phyloP scores from a whole-genome alignment of 139 green algal genomes.

The Coelastrella sp. region DNA sequence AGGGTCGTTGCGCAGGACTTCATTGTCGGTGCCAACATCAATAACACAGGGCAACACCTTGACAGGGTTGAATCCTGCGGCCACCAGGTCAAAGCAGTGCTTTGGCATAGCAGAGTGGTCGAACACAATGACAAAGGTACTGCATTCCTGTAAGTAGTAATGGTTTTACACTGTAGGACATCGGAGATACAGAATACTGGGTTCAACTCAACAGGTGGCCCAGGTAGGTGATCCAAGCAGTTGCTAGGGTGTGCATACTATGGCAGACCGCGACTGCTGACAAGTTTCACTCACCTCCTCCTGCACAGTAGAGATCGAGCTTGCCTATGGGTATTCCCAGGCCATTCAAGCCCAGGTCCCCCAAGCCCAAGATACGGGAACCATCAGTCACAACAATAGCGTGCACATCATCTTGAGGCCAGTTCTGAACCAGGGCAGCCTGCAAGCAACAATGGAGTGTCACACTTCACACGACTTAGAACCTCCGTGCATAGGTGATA shows the following conservation, averaged over 20 bases:
- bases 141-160: too few relatives aligned
- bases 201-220: too few relatives aligned
- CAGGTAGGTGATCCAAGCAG: too few relatives aligned
- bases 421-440: constrained; percentile 90
- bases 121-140: too few relatives aligned
- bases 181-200: too few relatives aligned
- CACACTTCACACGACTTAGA: too few relatives aligned
- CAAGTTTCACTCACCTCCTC: constrained; percentile 61
- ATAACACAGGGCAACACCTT: constrained; percentile 90
- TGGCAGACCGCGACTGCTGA: too few relatives aligned
- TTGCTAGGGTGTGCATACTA: too few relatives aligned
- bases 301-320: constrained; percentile 95
- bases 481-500: too few relatives aligned
- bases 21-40: constrained; percentile 88
- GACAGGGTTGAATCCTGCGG: constrained; percentile 83
- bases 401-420: constrained; percentile 67
- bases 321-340: constrained; percentile 74
- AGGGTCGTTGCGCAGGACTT: constrained; percentile 79
- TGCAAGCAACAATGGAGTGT: constrained; percentile 47
- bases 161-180: too few relatives aligned
- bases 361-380: constrained; percentile 79
- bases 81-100: neutral
- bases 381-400: constrained; percentile 80
- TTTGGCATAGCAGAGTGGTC: neutral
- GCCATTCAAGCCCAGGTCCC: constrained; percentile 86